These are phyloP conservation scores for Cymbomonas tetramitiformis DNA, from an alignment of 139 green algal species.

Conservation along the genomic window DNA sequence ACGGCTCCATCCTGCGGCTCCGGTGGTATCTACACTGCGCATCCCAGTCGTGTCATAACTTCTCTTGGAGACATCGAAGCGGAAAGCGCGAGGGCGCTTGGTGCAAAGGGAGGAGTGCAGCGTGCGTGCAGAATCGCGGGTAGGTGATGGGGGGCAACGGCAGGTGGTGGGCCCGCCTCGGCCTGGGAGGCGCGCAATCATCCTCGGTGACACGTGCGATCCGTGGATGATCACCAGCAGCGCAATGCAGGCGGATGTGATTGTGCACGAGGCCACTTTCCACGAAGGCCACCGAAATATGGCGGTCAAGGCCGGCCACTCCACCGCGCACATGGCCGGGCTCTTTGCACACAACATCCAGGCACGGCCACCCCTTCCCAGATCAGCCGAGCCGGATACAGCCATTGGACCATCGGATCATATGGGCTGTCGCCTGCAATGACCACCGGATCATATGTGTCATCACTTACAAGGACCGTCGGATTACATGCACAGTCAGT, in stretches of 20 bases:
- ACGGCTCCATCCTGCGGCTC: no score
- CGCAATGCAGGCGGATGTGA: slow-evolving; percentile 34
- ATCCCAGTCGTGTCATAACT: no score
- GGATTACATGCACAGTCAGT: no score
- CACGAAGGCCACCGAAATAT: slow-evolving; percentile 52
- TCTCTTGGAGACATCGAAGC: no score
- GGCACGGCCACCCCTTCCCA: no score
- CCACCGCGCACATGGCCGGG: slow-evolving; percentile 67
- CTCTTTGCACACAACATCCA: slow-evolving; percentile 55
- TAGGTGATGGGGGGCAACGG: slow-evolving; percentile 5
- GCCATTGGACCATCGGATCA: no score
- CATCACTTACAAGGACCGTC: no score
- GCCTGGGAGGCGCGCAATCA: slow-evolving; percentile 51
- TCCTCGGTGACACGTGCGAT: slow-evolving; percentile 82
- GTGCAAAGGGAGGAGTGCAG: no score
- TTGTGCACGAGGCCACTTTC: slow-evolving; percentile 88
- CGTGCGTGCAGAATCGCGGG: slow-evolving; percentile 19
- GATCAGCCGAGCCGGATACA: no score
- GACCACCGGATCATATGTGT: no score
- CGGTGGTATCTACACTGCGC: no score
- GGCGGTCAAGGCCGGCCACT: slow-evolving; percentile 64
- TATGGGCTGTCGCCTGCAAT: no score
- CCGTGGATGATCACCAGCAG: slow-evolving; percentile 42
- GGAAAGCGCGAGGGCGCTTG: slow-evolving; percentile 7
- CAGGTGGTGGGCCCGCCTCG: slow-evolving; percentile 12